A percentile compares a stretch with the other conserved stretches of the same genome.
Conservation (phyloP, 1,284 basidiomycete genomes). For the Filobasidium uniguttulatum region DNA sequence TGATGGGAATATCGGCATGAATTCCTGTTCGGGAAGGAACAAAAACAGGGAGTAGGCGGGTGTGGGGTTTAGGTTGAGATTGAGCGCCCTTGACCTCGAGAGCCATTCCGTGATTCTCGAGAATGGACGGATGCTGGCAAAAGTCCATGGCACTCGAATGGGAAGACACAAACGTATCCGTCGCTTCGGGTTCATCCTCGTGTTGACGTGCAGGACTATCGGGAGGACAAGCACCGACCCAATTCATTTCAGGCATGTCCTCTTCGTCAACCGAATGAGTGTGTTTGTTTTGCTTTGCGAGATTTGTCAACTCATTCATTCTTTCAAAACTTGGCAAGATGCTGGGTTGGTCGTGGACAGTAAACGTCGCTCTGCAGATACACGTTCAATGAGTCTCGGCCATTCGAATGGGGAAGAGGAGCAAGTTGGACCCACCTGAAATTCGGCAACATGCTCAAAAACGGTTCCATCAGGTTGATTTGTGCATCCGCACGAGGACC, state of each 20-base stretch:
- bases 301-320: constrained; percentile 25
- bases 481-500: constrained; percentile 33
- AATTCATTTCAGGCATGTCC: constrained; percentile 28
- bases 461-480: constrained; percentile 38
- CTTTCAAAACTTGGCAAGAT: constrained; percentile 31
- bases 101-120: constrained; percentile 36
- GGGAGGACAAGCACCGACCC: constrained; percentile 29
- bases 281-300: constrained; percentile 25
- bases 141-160: constrained; percentile 34
- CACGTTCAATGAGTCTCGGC: background rate
- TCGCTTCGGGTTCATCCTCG: constrained; percentile 26
- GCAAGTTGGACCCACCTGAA: constrained; percentile 24
- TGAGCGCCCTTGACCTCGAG: constrained; percentile 29
- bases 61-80: constrained; percentile 34
- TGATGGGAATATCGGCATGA: constrained; percentile 36
- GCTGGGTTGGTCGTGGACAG: constrained; percentile 37
- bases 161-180: constrained; percentile 30
- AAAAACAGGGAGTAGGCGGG: constrained; percentile 34
- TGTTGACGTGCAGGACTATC: constrained; percentile 30
- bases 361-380: constrained; percentile 29
- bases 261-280: constrained; percentile 25
- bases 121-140: constrained; percentile 34
- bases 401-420: background rate
- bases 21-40: constrained; percentile 33
- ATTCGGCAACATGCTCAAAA: constrained; percentile 26